phyloP scores from a whole-genome alignment of 2,329 filamentous ascomycete species.

The Hymenoscyphus repandus region DNA sequence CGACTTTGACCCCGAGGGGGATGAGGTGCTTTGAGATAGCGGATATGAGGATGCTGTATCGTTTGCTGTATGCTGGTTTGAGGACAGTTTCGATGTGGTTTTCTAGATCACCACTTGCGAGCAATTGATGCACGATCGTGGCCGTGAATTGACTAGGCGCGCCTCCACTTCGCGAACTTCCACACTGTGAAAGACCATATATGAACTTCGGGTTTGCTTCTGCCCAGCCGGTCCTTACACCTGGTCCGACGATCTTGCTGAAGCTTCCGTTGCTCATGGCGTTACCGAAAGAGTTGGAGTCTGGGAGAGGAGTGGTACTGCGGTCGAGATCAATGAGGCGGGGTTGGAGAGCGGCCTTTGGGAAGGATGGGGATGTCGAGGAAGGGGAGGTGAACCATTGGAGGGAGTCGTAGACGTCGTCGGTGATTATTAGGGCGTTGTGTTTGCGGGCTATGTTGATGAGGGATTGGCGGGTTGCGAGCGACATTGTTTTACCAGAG shows the following conservation, averaged over 20 bases:
- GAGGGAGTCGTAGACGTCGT: constrained; percentile 93
- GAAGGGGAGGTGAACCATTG: constrained; percentile 58
- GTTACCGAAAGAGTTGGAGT: constrained; percentile 64
- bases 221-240: constrained; percentile 81
- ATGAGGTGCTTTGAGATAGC: constrained; percentile 55
- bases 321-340: constrained; percentile 76
- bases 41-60: constrained; percentile 48
- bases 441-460: constrained; percentile 72
- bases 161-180: constrained; percentile 51
- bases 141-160: constrained; percentile 51
- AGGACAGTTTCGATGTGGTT: constrained; percentile 39
- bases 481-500: constrained; percentile 74
- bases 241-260: constrained; percentile 80
- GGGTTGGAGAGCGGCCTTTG: constrained; percentile 43
- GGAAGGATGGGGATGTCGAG: constrained; percentile 8
- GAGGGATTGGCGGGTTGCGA: constrained; percentile 60
- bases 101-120: constrained; percentile 41
- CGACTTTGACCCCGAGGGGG: constrained; percentile 53
- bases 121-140: constrained; percentile 44
- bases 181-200: constrained; percentile 47
- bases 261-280: constrained; percentile 83
- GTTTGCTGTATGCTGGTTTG: constrained; percentile 40
- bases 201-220: constrained; percentile 63
- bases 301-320: constrained; percentile 54
- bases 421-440: constrained; percentile 77